Base-by-base conservation (phyloP, 345 rosid genomes). In the Hevea brasiliensis region DNA sequence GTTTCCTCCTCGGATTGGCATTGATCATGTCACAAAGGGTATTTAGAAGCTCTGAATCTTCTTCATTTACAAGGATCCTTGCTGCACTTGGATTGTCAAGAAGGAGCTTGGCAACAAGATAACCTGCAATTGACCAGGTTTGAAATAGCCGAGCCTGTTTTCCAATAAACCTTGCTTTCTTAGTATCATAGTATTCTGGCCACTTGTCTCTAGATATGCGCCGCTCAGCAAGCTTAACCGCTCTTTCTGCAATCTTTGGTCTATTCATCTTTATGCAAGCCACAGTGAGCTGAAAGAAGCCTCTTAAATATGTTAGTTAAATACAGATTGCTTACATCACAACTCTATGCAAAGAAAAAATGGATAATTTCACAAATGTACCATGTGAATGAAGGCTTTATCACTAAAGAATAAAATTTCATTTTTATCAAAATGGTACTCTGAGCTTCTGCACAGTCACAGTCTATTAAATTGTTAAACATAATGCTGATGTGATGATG, bases 121-220 rank as follows among this genome's bases (percentile, higher is more conserved):
- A 92, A 18, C 98, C 97, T 0, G 98, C 93, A 32, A 92, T 94
- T 1, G 98, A 89, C 98, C 98, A 94, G 0, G 97, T 90, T 74
- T 94, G 96, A 79, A 76, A 90, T 37, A 94, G 80, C 26, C 86
- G 88, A 17, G 94, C 83, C 71, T 94, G 98, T 79, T 94, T 94
- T n/a, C 98, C 96, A 11, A 92, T 92, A 68, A 94, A 92, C 78
- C 94, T 89, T 67, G 81, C 94, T 68, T 79, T 68, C 76, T 85
- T 89, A 1, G 93, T 89, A 72, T 94, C 97, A 41, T 92, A 94
- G 81, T 94, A 91, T 78, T 94, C 96, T 0, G 98, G 98, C 97
- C 97, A 94, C 73, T 85, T 88, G 83, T 94, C 97, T 73, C 78
- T 56, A 17, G 92, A 81, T 65, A 92, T 77, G 67, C 87, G 84